Evolutionary conservation across 495 filamentous ascomycete genomes (phyloP).

Genomic region (Sphaerosporella brunnea): DNA sequence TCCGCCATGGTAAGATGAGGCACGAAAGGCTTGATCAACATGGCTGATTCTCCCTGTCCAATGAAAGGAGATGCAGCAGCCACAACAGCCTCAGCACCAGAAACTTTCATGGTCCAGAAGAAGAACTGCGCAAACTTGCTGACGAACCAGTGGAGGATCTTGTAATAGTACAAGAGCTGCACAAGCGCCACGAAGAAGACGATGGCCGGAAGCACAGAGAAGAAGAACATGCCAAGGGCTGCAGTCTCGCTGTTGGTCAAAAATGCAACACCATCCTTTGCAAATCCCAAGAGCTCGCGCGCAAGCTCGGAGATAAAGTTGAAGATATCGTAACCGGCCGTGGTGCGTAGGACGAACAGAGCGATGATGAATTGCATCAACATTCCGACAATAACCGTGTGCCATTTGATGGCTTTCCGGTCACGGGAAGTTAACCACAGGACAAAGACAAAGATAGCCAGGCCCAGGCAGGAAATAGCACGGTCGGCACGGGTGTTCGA

Average conservation of each 20-base stretch:
- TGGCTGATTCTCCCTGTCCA: conserved; percentile 81
- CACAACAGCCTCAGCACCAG: conserved; percentile 82
- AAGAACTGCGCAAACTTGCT: conserved; percentile 73
- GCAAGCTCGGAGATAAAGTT: conserved; percentile 61
- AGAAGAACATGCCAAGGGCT: conserved; percentile 45
- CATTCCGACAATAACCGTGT: conserved; percentile 80
- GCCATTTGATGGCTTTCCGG: conserved; percentile 55
- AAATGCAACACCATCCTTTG: conserved; percentile 51
- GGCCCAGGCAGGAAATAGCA: conserved; percentile 62
- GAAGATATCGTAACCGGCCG: conserved; percentile 70
- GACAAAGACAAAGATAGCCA: conserved; percentile 48
- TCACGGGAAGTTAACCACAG: conserved; percentile 56
- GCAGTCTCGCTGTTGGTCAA: conserved; percentile 38
- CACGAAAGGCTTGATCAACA: conserved; percentile 78
- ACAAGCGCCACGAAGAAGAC: conserved; percentile 86
- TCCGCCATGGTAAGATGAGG: conserved; percentile 66
- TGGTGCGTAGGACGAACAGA: conserved; percentile 66
- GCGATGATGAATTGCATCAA: conserved; percentile 72
- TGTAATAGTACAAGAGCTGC: conserved; percentile 51
- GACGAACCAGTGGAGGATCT: conserved; percentile 72
- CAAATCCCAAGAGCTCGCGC: conserved; percentile 50
- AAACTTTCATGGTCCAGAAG: conserved; percentile 77
- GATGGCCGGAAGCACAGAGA: conserved; percentile 58
- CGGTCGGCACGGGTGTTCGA: conserved; percentile 67
- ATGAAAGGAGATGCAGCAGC: conserved; percentile 90